Percentiles rank a stretch among this genome's conserved stretches.
Evolutionary conservation across 768 basidiomycete genomes (phyloP).

Genomic region (Favolaschia claudopus): DNA sequence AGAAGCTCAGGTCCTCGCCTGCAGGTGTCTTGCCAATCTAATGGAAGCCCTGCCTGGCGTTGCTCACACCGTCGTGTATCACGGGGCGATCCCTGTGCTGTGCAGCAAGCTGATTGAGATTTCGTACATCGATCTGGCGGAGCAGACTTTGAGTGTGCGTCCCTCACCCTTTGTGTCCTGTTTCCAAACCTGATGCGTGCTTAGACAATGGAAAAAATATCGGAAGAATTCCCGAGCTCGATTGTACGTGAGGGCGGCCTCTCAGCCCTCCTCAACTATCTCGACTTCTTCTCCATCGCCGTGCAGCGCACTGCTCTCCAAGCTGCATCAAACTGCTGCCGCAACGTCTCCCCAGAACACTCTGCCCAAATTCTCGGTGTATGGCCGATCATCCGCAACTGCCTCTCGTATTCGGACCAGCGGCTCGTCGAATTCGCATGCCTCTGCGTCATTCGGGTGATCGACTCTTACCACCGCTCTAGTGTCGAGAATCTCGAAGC

Average conservation of each 20-base stretch:
- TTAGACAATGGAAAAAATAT: slow-evolving; percentile 97
- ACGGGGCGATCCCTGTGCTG: slow-evolving; percentile 97
- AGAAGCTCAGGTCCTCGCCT: slow-evolving; percentile 95
- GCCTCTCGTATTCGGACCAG: slow-evolving; percentile 91
- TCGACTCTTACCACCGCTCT: slow-evolving; percentile 90
- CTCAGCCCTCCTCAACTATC: slow-evolving; percentile 89
- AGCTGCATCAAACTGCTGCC: slow-evolving; percentile 96
- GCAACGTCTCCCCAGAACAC: slow-evolving; percentile 88
- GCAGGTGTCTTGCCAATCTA: slow-evolving; percentile 94
- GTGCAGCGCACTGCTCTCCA: slow-evolving; percentile 97
- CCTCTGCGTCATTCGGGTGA: slow-evolving; percentile 91
- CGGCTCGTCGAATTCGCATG: slow-evolving; percentile 97
- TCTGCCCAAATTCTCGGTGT: slow-evolving; percentile 89
- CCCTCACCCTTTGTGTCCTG: slow-evolving; percentile 19
- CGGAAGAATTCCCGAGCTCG: slow-evolving; percentile 94
- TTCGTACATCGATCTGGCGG: slow-evolving; percentile 96
- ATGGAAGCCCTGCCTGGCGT: slow-evolving; percentile 99
- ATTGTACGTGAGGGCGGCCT: slow-evolving; percentile 97
- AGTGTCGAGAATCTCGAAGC: slow-evolving; percentile 87
- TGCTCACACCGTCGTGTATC: slow-evolving; percentile 96
- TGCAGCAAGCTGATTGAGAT: slow-evolving; percentile 98
- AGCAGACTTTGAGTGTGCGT: slow-evolving; percentile 96
- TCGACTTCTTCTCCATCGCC: slow-evolving; percentile 98
- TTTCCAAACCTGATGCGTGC: slow-evolving; percentile 3
- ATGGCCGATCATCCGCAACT: slow-evolving; percentile 93